phyloP scores from a whole-genome alignment of 805 yeast genomes.

The Saccharomycopsis malanga region DNA sequence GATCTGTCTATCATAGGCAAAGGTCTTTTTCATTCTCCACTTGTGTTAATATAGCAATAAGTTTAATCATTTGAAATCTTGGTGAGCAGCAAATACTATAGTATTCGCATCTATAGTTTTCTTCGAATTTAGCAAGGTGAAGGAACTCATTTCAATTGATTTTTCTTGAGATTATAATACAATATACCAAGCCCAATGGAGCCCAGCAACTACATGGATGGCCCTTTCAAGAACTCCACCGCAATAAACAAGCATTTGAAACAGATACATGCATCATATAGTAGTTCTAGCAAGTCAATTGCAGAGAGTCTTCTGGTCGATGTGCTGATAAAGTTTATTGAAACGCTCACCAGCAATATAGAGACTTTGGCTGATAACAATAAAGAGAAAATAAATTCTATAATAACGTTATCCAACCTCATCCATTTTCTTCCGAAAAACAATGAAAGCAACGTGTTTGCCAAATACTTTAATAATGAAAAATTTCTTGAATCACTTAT shows the following conservation, averaged over 20 bases:
- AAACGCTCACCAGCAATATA: background rate
- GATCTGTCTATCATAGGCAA: no score
- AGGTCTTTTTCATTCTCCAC: no score
- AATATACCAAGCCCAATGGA: no score
- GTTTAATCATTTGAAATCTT: no score
- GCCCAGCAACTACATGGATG: no score
- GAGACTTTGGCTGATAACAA: background rate
- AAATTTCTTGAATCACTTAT: background rate
- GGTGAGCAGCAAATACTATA: no score
- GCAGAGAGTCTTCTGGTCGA: background rate
- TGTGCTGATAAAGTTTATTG: background rate
- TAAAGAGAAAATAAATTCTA: constrained; percentile 4
- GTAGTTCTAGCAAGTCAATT: background rate
- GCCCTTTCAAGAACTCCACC: background rate
- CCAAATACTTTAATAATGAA: background rate
- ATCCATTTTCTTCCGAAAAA: constrained; percentile 3
- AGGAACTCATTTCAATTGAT: no score
- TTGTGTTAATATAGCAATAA: no score
- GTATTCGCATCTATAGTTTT: no score
- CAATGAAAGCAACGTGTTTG: background rate
- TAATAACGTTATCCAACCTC: constrained; percentile 6
- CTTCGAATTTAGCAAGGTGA: no score
- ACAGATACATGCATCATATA: constrained; percentile 2
- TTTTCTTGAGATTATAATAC: no score
- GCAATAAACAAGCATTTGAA: constrained; percentile 2